Base-by-base conservation (phyloP, 2,329 filamentous ascomycete genomes). In the Fusarium palustre region DNA sequence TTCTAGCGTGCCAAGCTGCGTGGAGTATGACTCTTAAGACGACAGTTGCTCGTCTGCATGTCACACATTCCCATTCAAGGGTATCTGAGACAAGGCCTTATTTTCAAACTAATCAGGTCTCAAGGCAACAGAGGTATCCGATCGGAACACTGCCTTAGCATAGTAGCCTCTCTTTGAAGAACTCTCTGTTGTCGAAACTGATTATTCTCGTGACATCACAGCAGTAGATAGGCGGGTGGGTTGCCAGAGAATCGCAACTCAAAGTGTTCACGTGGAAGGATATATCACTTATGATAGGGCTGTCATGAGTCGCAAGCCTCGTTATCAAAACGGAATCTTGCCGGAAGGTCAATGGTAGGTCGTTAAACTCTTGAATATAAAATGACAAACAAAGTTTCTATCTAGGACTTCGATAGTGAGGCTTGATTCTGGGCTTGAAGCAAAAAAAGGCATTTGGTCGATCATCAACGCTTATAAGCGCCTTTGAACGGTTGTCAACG, bases 401-500 rank as follows among this genome's bases (percentile, higher is more conserved):
- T 33, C 36, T 50, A 59, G 66, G 62, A 64, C 62, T 69, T 58
- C 59, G 45, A 67, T 41, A 55, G 34, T 53, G 54, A 70, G 66
- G 63, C 62, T n/a, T n/a, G n/a, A n/a, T n/a, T n/a, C n/a, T n/a
- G n/a, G n/a, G n/a, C n/a, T 70, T 55, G 66, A 41, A 30, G 20
- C 34, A 20, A 54, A 42, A 53, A 54, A 58, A 30, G 55, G 58
- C 55, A 60, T 46, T 55, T 59, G 13, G 38, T 48, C 48, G 43
- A 60, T 50, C 36, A 53, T 22, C 33, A 45, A 43, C 22, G 36
- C 55, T 60, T 34, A 33, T 4, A 25, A 30, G 50, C 60, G 67
- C 54, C 67, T 72, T 36, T 43, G 58, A n/a, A 64, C 75, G 75
- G 75, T 65, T 77, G 65, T 15, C 58, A 42, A 58, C 68, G 70